phyloP scores from a whole-genome alignment of 352 stramenopile species.

The Globisporangium parvum region DNA sequence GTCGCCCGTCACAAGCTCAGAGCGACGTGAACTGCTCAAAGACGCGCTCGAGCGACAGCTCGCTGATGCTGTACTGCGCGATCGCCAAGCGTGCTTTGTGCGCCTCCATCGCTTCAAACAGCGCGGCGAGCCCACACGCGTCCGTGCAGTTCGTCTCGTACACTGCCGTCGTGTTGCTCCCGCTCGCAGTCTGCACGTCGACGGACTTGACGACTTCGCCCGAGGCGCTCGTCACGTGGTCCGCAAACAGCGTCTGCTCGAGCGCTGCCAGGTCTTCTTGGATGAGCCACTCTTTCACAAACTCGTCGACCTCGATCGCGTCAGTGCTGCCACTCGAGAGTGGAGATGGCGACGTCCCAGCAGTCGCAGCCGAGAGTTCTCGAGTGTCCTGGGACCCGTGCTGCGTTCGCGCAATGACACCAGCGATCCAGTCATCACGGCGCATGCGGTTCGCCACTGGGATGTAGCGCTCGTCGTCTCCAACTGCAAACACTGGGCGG shows the following conservation, averaged over 20 bases:
- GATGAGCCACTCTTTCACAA: conserved; percentile 75
- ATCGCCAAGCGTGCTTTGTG: conserved; percentile 71
- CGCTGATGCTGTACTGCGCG: conserved; percentile 87
- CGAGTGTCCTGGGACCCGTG: conserved; percentile 14
- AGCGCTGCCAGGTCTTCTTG: conserved; percentile 57
- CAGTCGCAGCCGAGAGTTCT: too few relatives aligned
- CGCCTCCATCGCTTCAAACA: conserved; percentile 77
- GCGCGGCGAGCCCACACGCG: conserved; percentile 53
- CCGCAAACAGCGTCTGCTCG: conserved; percentile 45
- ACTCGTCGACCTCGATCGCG: conserved; percentile 42
- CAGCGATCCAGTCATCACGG: conserved; percentile 32
- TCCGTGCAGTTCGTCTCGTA: conserved; percentile 74
- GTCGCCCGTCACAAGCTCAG: too few relatives aligned
- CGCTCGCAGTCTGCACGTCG: conserved; percentile 42
- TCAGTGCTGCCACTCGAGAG: background rate
- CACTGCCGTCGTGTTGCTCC: conserved; percentile 43
- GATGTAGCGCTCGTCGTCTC: background rate
- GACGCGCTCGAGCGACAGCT: conserved; percentile 90
- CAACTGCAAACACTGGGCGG: background rate
- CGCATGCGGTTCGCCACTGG: conserved; percentile 15
- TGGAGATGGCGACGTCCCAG: too few relatives aligned
- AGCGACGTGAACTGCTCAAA: conserved; percentile 92
- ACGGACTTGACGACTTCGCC: conserved; percentile 40
- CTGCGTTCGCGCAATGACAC: conserved; percentile 35
- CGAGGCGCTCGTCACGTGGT: conserved; percentile 34